phyloP scores from a whole-genome alignment of 495 filamentous ascomycete species.

The Neurospora tetrasperma region DNA sequence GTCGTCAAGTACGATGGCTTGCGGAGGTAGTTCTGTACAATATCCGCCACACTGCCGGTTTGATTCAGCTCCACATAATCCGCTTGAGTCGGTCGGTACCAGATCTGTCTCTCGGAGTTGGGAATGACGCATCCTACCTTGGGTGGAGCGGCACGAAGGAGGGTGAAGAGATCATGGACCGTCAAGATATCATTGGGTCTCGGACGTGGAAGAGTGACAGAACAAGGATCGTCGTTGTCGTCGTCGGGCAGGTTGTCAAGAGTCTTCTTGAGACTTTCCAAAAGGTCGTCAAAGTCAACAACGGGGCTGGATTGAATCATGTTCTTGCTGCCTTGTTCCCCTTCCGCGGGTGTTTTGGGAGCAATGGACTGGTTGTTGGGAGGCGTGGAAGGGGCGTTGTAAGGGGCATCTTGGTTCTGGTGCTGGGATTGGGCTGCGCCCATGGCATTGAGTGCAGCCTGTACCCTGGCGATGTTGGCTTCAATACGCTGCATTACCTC shows the following conservation, averaged over 20 bases:
- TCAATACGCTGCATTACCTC: background rate
- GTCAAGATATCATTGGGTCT: background rate
- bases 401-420: background rate
- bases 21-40: background rate
- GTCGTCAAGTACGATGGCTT: background rate
- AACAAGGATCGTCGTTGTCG: background rate
- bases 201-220: background rate
- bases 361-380: background rate
- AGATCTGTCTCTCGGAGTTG: background rate
- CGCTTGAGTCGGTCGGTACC: background rate
- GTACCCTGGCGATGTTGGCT: background rate
- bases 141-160: background rate
- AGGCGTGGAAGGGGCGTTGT: background rate
- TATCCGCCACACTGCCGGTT: background rate
- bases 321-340: background rate
- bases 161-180: background rate
- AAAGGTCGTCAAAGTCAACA: background rate
- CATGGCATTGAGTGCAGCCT: background rate
- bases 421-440: background rate
- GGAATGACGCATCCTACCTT: background rate
- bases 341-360: background rate
- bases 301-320: background rate
- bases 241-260: background rate
- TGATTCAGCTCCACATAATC: background rate
- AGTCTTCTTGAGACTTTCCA: background rate